Conservation (phyloP, 768 basidiomycete species). For the Clitopilus hobsonii region DNA sequence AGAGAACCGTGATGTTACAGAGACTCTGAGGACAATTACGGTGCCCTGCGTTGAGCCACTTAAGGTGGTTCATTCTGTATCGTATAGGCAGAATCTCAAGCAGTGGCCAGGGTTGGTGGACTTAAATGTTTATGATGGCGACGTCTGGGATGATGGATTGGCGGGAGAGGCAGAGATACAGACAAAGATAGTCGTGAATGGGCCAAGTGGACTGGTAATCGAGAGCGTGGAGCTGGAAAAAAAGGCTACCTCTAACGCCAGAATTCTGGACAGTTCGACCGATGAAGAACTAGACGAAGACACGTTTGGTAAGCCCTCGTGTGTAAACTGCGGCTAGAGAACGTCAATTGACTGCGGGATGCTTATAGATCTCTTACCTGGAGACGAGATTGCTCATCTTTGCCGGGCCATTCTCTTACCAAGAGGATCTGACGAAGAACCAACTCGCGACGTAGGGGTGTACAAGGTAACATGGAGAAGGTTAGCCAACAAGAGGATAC, state of each 20-base stretch:
- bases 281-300: conserved; percentile 40
- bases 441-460: conserved; percentile 47
- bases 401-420: conserved; percentile 47
- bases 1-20: conserved; percentile 36
- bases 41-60: conserved; percentile 69
- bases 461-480: conserved; percentile 66
- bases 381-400: conserved; percentile 58
- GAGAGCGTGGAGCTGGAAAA: conserved; percentile 41
- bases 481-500: conserved; percentile 26
- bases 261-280: conserved; percentile 51
- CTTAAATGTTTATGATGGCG: conserved; percentile 46
- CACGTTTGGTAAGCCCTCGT: conserved; percentile 35
- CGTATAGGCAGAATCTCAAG: conserved; percentile 42
- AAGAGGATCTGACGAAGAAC: conserved; percentile 30
- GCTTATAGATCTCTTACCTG: conserved; percentile 51
- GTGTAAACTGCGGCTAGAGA: neutral
- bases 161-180: conserved; percentile 56
- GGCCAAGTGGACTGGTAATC: conserved; percentile 54
- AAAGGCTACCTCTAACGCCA: conserved; percentile 37
- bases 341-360: neutral
- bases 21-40: conserved; percentile 61
- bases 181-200: conserved; percentile 45
- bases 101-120: conserved; percentile 46
- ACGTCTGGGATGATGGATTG: conserved; percentile 45
- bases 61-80: conserved; percentile 43